A percentile compares a stretch with the other conserved stretches of the same genome.
Evolutionary conservation across 2,329 filamentous ascomycete genomes (phyloP).

Genomic region (Aspergillus nomiae): DNA sequence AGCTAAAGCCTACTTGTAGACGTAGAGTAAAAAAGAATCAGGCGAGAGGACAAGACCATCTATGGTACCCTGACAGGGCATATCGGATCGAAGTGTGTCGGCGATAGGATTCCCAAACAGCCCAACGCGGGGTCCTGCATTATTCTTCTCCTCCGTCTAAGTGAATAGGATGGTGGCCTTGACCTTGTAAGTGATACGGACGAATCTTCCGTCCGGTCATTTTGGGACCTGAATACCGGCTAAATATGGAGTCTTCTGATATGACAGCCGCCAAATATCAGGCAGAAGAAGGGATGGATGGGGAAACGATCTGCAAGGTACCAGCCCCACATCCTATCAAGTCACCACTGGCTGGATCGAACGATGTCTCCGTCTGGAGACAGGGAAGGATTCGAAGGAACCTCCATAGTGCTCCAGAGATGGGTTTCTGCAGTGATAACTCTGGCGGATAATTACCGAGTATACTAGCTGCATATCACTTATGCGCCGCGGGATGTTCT

Average conservation of each 20-base stretch:
- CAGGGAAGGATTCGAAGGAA: background rate
- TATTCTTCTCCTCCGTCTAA: background rate
- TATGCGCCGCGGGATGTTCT: background rate
- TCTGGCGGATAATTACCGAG: background rate
- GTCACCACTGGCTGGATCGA: background rate
- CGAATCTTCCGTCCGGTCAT: background rate
- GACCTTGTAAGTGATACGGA: background rate
- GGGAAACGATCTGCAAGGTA: conserved; percentile 20
- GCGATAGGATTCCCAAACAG: background rate
- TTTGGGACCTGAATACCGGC: background rate
- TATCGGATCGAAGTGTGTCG: background rate
- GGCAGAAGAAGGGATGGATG: conserved; percentile 7
- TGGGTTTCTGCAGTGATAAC: background rate
- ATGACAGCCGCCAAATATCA: conserved; percentile 7
- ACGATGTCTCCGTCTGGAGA: background rate
- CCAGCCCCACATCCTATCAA: background rate
- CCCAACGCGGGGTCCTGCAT: background rate
- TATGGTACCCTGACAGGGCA: background rate
- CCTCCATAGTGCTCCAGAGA: background rate
- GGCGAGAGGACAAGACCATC: background rate
- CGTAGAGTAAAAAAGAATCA: background rate
- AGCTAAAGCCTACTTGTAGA: background rate
- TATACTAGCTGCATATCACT: background rate
- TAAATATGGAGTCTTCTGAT: conserved; percentile 6
- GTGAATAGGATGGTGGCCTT: background rate